Percentiles rank a stretch among this genome's conserved stretches.
Evolutionary conservation across 257 asterid genomes (phyloP).

Genomic region (Coffea canephora): DNA sequence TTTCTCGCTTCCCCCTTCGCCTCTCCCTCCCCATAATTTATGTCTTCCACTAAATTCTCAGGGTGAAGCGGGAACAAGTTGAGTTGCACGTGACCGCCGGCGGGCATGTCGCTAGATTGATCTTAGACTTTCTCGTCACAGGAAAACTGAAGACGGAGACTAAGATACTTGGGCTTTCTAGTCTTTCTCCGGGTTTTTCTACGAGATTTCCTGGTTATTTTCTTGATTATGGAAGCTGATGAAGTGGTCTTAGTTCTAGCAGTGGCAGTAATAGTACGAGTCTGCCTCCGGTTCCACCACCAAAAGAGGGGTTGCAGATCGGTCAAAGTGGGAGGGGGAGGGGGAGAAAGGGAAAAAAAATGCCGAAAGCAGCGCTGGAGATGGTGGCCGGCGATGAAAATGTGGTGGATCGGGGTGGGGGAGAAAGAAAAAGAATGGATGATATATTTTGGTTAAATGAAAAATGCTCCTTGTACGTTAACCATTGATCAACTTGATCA

Average conservation of each 20-base stretch:
- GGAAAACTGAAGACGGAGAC: constrained; percentile 69
- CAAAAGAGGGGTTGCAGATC: too few species aligned
- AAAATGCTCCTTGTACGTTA: too few species aligned
- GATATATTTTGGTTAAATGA: too few species aligned
- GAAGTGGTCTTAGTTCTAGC: neutral
- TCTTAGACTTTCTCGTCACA: constrained; percentile 22
- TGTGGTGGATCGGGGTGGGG: too few species aligned
- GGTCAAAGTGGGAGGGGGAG: too few species aligned
- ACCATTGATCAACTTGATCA: too few species aligned
- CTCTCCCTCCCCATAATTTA: too few species aligned
- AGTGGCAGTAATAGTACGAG: neutral
- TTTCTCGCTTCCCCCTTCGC: too few species aligned
- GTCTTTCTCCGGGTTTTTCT: constrained; percentile 26
- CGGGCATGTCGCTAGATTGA: constrained; percentile 8
- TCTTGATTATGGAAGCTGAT: neutral
- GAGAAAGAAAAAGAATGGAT: too few species aligned
- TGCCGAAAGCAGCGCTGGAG: too few species aligned
- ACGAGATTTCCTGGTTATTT: constrained; percentile 14
- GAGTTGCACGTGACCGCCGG: constrained; percentile 30
- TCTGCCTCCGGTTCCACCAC: neutral
- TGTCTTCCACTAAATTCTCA: constrained; percentile 40
- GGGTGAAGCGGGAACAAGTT: constrained; percentile 51
- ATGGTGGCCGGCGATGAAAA: too few species aligned
- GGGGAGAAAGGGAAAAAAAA: too few species aligned
- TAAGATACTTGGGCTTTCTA: constrained; percentile 64